Conservation (phyloP, 805 yeast species). For the Candida hispaniensis region DNA sequence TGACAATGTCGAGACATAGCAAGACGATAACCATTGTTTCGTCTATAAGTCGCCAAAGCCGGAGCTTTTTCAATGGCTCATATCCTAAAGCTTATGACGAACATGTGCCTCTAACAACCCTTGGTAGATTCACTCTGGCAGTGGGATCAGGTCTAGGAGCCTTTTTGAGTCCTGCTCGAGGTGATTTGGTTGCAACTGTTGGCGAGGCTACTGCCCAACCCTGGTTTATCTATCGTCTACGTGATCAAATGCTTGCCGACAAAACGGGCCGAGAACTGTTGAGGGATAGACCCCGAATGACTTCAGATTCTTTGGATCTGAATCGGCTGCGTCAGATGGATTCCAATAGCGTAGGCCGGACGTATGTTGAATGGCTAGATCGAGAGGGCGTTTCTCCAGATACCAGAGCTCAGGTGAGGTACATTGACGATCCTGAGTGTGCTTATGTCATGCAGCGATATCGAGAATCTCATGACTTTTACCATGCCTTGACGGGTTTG, state of each 20-base stretch:
- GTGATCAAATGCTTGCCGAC: constrained; percentile 65
- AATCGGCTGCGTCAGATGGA: constrained; percentile 52
- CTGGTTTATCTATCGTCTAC: constrained; percentile 48
- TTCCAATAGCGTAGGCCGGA: constrained; percentile 59
- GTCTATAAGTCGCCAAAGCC: too few relatives aligned
- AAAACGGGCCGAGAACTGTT: constrained; percentile 67
- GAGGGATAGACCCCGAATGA: constrained; percentile 72
- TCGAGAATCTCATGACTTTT: constrained; percentile 94
- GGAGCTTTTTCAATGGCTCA: constrained; percentile 8
- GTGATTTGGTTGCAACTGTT: constrained; percentile 33
- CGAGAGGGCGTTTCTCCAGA: constrained; percentile 89
- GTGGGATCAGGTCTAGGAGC: constrained; percentile 71
- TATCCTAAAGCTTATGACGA: constrained; percentile 42
- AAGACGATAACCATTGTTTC: too few relatives aligned
- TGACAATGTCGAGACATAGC: too few relatives aligned
- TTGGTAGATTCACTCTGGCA: constrained; percentile 57
- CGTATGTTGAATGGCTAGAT: constrained; percentile 73
- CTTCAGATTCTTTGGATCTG: constrained; percentile 56
- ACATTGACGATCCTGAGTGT: constrained; percentile 77
- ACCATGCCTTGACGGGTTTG: constrained; percentile 81
- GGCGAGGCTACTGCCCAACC: constrained; percentile 88
- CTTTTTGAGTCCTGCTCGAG: constrained; percentile 33
- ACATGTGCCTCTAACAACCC: constrained; percentile 59
- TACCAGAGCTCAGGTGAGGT: constrained; percentile 78
- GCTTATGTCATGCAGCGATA: constrained; percentile 91